Conservation (phyloP, 2,329 filamentous ascomycete species). For the Scedosporium minutisporum region DNA sequence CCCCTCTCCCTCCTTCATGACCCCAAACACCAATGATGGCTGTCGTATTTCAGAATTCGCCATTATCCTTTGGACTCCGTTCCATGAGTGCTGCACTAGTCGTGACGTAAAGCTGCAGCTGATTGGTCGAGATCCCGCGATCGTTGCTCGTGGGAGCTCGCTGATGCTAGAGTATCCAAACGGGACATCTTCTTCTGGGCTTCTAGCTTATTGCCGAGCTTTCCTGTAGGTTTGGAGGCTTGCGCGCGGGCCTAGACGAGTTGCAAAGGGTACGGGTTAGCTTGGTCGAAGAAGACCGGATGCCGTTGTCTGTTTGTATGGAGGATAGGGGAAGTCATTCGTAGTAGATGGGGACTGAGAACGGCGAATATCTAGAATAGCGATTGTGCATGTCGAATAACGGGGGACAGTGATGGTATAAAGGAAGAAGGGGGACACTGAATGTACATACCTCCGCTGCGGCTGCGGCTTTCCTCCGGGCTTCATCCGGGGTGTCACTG, state of each 20-base stretch:
- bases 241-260: constrained; percentile 54
- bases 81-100: constrained; percentile 13
- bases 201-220: constrained; percentile 60
- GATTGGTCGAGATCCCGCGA: constrained; percentile 59
- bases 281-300: neutral
- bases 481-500: constrained; percentile 39
- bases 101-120: constrained; percentile 24
- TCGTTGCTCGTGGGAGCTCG: constrained; percentile 55
- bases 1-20: neutral
- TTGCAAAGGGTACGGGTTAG: neutral
- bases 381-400: neutral
- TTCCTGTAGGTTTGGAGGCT: constrained; percentile 50
- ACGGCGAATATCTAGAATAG: neutral
- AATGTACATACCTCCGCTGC: constrained; percentile 68
- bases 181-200: constrained; percentile 69
- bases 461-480: constrained; percentile 62
- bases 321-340: constrained; percentile 6
- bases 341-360: constrained; percentile 5
- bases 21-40: neutral
- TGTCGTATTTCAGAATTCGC: neutral
- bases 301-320: constrained; percentile 2
- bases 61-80: neutral
- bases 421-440: neutral
- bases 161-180: constrained; percentile 56
- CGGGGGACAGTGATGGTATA: neutral